Evolutionary conservation across 495 filamentous ascomycete genomes (phyloP).

Genomic region (Aspergillus coremiiformis): DNA sequence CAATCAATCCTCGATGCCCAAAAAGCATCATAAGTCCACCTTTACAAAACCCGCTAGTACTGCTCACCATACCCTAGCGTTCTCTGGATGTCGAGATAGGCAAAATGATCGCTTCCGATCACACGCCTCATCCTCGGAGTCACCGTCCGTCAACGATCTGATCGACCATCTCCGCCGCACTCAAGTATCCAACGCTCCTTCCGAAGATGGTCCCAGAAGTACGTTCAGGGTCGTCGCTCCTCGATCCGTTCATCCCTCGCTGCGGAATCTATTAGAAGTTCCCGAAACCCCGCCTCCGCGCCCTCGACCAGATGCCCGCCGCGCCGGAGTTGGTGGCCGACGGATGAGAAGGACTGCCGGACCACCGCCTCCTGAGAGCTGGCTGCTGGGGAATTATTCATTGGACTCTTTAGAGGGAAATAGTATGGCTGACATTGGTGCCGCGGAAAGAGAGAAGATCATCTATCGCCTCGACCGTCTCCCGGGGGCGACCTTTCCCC

Average conservation of each 20-base stretch:
- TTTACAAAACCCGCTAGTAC: constrained; percentile 30
- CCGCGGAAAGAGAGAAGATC: constrained; percentile 6
- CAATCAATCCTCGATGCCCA: constrained; percentile 36
- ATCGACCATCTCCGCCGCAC: constrained; percentile 44
- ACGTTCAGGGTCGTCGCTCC: constrained; percentile 15
- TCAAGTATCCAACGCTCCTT: constrained; percentile 20
- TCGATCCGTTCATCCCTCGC: constrained; percentile 46
- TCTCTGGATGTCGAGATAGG: constrained; percentile 15
- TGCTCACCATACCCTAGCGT: constrained; percentile 34
- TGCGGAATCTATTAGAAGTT: constrained; percentile 57
- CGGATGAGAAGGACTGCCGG: constrained; percentile 50
- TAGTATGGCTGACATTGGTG: not conserved
- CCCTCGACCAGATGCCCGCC: constrained; percentile 47
- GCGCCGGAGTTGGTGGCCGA: constrained; percentile 30
- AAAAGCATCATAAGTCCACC: constrained; percentile 34
- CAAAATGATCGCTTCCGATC: constrained; percentile 24
- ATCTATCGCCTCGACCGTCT: constrained; percentile 36
- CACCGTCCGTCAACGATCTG: constrained; percentile 41
- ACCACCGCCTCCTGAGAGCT: constrained; percentile 65
- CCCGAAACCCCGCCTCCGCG: constrained; percentile 62
- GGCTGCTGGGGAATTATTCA: constrained; percentile 42
- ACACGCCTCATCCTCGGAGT: constrained; percentile 15
- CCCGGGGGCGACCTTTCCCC: constrained; percentile 39
- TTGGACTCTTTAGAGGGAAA: not conserved
- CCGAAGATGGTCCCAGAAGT: constrained; percentile 13